Conservation (phyloP, 306 rosid species). For the Quercus mongolica region DNA sequence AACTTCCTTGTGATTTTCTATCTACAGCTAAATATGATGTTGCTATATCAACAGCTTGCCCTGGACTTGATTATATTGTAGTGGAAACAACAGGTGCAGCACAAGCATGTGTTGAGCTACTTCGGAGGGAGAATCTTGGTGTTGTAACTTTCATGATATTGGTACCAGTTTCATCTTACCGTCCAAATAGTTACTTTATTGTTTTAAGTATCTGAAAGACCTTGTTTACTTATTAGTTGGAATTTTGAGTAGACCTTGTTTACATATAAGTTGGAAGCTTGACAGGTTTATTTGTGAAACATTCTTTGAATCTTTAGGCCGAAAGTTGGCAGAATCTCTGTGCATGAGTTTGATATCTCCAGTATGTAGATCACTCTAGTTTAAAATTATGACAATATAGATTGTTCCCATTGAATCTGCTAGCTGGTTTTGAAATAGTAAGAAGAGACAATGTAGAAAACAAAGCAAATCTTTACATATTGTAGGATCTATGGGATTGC, state of each 20-base stretch:
- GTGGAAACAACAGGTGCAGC: constrained; percentile 91
- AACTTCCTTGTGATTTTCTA: constrained; percentile 10
- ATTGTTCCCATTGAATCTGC: constrained; percentile 2
- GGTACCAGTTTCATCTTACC: constrained; percentile 36
- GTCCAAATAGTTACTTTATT: neutral
- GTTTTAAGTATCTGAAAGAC: neutral
- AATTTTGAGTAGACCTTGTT: neutral
- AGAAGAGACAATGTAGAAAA: neutral
- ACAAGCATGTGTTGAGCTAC: constrained; percentile 83
- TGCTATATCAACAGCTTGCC: constrained; percentile 90
- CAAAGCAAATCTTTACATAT: neutral
- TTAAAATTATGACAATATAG: neutral
- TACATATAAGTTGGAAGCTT: neutral
- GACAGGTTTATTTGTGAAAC: neutral
- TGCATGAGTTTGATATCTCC: neutral
- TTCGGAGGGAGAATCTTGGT: constrained; percentile 82
- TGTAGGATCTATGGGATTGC: neutral
- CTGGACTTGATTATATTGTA: constrained; percentile 87
- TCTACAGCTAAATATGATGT: constrained; percentile 84
- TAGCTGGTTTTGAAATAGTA: neutral
- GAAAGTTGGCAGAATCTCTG: neutral
- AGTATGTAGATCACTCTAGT: neutral
- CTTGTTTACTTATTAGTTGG: no score
- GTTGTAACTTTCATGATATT: constrained; percentile 91
- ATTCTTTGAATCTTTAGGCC: neutral